A percentile compares a stretch with the other conserved stretches of the same genome.
Conservation (phyloP, 169 alveolate genomes). For the Theileria luwenshuni region DNA sequence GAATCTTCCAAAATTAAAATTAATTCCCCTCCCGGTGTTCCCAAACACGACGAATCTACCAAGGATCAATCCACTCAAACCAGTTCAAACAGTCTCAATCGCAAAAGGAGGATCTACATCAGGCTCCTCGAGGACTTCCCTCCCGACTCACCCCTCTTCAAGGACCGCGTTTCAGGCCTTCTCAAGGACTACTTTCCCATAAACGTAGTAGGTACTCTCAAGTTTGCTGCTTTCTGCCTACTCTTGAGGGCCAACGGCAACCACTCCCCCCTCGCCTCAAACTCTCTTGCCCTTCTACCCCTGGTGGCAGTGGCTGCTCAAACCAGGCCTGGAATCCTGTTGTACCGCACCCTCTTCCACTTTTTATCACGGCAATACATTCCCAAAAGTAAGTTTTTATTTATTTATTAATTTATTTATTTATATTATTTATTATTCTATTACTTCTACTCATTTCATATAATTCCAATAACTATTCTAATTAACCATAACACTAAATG, state of each 20-base stretch:
- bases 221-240: slow-evolving; percentile 41
- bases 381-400: slow-evolving; percentile 42
- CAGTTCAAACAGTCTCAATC: too few species aligned
- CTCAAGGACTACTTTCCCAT: slow-evolving; percentile 40
- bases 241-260: slow-evolving; percentile 30
- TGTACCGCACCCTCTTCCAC: slow-evolving; percentile 32
- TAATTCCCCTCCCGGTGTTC: too few species aligned
- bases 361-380: slow-evolving; percentile 28
- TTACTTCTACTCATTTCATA: neutral
- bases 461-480: too few species aligned
- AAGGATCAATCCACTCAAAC: too few species aligned
- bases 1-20: slow-evolving; percentile 15
- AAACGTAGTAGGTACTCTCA: slow-evolving; percentile 12
- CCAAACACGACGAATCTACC: too few species aligned
- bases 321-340: slow-evolving; percentile 38
- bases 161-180: slow-evolving; percentile 5
- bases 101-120: slow-evolving; percentile 29
- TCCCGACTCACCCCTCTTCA: neutral
- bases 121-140: slow-evolving; percentile 46
- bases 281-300: slow-evolving; percentile 27
- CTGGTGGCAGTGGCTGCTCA: slow-evolving; percentile 17
- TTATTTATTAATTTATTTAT: too few species aligned
- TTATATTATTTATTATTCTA: neutral
- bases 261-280: slow-evolving; percentile 19
- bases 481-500: neutral